Base-by-base conservation (phyloP, 106 monocot species). In the Narthecium ossifragum region DNA sequence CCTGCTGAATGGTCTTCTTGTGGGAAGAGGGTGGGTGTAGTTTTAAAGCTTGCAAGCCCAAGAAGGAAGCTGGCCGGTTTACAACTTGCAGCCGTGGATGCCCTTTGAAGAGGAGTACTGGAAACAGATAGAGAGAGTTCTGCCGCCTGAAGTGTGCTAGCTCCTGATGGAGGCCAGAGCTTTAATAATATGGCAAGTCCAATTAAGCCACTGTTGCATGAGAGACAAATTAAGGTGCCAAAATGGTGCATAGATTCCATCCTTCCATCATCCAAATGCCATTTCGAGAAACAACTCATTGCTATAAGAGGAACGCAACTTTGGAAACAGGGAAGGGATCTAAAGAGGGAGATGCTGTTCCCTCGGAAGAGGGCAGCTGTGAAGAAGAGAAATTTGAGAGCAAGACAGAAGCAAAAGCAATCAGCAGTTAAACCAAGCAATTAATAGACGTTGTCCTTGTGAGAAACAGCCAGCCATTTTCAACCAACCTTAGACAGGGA, bases 231-330 rank as follows among this genome's bases (percentile, higher is more conserved):
- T n/a, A n/a, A n/a, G n/a, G n/a, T n/a, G n/a, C n/a, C n/a, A n/a
- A 43, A 17, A 43, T 43, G 20, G 2, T 57, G 57, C 49, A 49
- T 22, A 57, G 37, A 38, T 36, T 28, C 57, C 32, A 36, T 34
- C 17, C 20, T 32, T 20, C 32, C 20, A 22, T 9, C 4, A 9
- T 9, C 23, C n/a, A 20, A 57, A 38, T 22, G 37, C 34, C 37
- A 20, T 23, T 57, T 57, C 57, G 23, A 57, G 57, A 38, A 38
- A 36, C 37, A 57, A 37, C 57, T 38, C 28, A 7, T 36, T 24
- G 29, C 53, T 29, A 49, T 24, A 49, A 22, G 6, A 10, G 45
- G 6, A 8, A 8, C 17, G 1, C 21, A 24, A 2, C 49, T 8
- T 49, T 9, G 20, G 15, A 47, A 5, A 26, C 21, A 63, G 31